These are phyloP conservation scores for Lycium ferocissimum DNA, from an alignment of 257 asterid genomes.

Conservation along the genomic window DNA sequence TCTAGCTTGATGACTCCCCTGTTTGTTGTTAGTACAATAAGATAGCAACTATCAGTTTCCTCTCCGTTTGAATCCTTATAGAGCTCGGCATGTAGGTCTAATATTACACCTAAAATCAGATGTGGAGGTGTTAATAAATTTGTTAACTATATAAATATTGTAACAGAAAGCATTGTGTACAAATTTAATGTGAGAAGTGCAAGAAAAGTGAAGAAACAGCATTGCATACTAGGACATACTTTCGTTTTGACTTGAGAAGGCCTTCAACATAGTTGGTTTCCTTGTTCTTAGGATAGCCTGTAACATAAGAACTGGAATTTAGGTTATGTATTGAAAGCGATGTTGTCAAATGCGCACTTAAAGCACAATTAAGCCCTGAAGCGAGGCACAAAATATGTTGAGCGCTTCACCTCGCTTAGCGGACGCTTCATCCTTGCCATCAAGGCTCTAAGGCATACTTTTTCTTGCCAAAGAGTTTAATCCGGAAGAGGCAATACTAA, in stretches of 20 bases:
- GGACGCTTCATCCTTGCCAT: no score
- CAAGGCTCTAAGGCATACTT: no score
- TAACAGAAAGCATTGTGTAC: background rate
- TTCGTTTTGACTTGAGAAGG: constrained; percentile 70
- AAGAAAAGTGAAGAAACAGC: constrained; percentile 18
- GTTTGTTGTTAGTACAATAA: constrained; percentile 68
- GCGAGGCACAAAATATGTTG: no score
- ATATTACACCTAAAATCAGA: constrained; percentile 53
- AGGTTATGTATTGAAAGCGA: background rate
- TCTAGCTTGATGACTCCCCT: constrained; percentile 73
- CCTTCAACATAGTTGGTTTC: constrained; percentile 65
- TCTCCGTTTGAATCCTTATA: constrained; percentile 66
- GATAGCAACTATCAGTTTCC: constrained; percentile 64
- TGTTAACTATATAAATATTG: background rate
- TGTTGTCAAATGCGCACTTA: no score
- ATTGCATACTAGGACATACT: constrained; percentile 50
- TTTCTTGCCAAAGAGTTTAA: no score
- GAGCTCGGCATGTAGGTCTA: constrained; percentile 67
- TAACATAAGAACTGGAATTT: constrained; percentile 30
- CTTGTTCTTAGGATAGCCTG: constrained; percentile 79
- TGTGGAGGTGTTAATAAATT: background rate
- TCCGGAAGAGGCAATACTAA: no score
- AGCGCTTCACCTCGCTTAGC: no score
- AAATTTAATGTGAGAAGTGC: background rate
- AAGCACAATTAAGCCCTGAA: no score